These are phyloP conservation scores for Aspergillus wentii DNA, from an alignment of 495 filamentous ascomycete species.

Conservation along the genomic window DNA sequence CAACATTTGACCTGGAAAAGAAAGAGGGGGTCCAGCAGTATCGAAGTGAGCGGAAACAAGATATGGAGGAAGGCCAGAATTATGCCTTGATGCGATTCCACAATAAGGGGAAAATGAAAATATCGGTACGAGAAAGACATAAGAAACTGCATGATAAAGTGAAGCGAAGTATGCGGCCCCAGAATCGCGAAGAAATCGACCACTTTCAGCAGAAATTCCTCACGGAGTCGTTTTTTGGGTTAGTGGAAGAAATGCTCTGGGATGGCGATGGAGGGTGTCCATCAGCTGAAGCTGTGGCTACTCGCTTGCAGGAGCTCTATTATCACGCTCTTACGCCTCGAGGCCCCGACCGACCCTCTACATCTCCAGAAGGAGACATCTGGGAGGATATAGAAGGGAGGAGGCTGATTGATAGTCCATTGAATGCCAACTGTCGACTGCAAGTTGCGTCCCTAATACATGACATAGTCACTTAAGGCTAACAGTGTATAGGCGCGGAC, in stretches of 20 bases:
- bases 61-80: not conserved
- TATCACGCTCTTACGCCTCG: not conserved
- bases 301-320: not conserved
- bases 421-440: not conserved
- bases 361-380: not conserved
- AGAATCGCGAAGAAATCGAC: not conserved
- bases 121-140: not conserved
- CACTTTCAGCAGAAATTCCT: not conserved
- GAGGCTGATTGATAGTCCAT: not conserved
- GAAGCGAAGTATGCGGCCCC: not conserved
- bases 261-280: not conserved
- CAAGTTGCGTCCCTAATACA: not conserved
- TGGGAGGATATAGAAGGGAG: not conserved
- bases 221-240: not conserved
- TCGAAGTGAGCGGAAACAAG: not conserved
- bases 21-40: not conserved
- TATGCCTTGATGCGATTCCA: not conserved
- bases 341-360: not conserved
- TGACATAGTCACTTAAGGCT: not conserved
- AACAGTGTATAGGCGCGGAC: not conserved
- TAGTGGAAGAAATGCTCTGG: slow-evolving; percentile 1
- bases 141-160: not conserved
- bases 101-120: not conserved
- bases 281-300: not conserved
- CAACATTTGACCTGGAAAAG: not conserved